Conservation (phyloP, 2,329 filamentous ascomycete genomes). For the Aspergillus fumigatus region DNA sequence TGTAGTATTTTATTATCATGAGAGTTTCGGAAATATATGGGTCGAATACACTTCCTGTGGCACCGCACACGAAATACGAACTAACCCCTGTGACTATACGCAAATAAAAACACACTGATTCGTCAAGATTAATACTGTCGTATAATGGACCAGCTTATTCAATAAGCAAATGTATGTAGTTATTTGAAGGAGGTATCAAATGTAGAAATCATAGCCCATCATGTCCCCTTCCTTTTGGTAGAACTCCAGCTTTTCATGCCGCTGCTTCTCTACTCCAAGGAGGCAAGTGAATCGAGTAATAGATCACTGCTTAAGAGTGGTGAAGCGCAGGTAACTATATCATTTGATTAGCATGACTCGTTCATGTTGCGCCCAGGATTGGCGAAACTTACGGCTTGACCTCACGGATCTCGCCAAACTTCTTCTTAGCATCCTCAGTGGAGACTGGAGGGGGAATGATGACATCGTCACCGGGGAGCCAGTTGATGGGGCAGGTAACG, state of each 20-base stretch:
- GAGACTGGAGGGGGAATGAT: constrained; percentile 82
- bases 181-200: constrained; percentile 10
- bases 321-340: constrained; percentile 35
- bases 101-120: neutral
- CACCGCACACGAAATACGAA: neutral
- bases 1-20: no score
- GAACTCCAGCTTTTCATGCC: neutral
- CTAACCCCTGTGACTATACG: neutral
- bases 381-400: constrained; percentile 50
- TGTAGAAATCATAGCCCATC: constrained; percentile 4
- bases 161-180: neutral
- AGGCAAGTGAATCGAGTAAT: constrained; percentile 1
- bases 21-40: neutral
- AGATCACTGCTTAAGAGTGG: constrained; percentile 30
- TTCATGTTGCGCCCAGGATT: neutral
- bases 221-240: constrained; percentile 6
- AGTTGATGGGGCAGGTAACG: constrained; percentile 86
- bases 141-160: neutral
- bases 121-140: no score
- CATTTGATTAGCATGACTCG: constrained; percentile 1
- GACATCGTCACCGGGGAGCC: constrained; percentile 83
- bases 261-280: neutral
- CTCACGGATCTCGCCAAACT: constrained; percentile 70
- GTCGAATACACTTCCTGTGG: neutral
- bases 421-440: constrained; percentile 79